A percentile compares a stretch with the other conserved stretches of the same genome.
Evolutionary conservation across 202 grass and related monocot species (phyloP).

Genomic region (Setaria italica): DNA sequence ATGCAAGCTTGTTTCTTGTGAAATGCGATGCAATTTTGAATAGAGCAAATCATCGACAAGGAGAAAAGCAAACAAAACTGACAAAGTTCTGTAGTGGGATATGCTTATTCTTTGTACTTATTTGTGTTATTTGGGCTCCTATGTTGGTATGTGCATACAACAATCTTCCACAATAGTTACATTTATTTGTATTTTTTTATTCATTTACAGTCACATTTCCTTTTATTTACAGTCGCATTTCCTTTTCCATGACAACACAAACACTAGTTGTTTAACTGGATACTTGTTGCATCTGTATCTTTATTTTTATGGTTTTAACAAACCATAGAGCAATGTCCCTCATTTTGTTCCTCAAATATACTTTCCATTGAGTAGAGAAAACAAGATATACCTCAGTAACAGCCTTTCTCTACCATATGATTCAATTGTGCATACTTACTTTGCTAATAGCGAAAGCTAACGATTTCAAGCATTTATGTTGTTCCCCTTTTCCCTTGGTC

Average conservation of each 20-base stretch:
- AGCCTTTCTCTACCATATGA: neutral
- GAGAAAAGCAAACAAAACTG: conserved; percentile 93
- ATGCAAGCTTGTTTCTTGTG: conserved; percentile 98
- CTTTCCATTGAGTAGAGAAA: neutral
- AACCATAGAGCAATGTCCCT: neutral
- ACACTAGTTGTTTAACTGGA: neutral
- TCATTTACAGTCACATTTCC: neutral
- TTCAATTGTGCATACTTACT: conserved; percentile 7
- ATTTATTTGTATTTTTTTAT: conserved; percentile 12
- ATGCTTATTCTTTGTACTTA: conserved; percentile 97
- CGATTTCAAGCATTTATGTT: conserved; percentile 2
- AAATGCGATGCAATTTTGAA: conserved; percentile 93
- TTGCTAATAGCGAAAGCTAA: neutral
- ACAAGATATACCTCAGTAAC: neutral
- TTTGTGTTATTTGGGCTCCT: conserved; percentile 99
- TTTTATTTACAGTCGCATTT: neutral
- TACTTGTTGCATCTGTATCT: neutral
- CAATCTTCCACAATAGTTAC: conserved; percentile 14
- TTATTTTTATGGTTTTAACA: neutral
- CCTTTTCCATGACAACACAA: neutral
- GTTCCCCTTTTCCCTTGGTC: conserved; percentile 29
- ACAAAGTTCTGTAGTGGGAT: conserved; percentile 97
- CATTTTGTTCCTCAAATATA: neutral
- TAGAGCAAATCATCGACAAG: conserved; percentile 72
- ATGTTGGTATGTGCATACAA: conserved; percentile 79